These are phyloP conservation scores for Poa annua DNA, from an alignment of 176 grass and related monocot genomes.

Conservation along the genomic window DNA sequence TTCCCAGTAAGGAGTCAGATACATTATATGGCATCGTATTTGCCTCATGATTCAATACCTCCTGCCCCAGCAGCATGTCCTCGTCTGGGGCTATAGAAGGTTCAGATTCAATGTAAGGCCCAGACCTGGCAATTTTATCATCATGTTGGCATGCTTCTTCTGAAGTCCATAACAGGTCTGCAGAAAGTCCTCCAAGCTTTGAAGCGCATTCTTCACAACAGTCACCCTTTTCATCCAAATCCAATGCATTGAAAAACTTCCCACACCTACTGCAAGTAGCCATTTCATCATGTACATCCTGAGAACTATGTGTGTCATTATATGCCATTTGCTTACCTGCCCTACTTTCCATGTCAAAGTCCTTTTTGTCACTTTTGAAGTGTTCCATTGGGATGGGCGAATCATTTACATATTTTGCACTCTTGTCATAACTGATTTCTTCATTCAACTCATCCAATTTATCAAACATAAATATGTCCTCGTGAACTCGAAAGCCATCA, in stretches of 20 bases:
- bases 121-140: constrained; percentile 29
- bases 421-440: constrained; percentile 44
- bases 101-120: constrained; percentile 18
- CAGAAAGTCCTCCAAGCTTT: constrained; percentile 28
- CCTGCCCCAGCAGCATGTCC: constrained; percentile 44
- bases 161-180: constrained; percentile 12
- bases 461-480: constrained; percentile 86
- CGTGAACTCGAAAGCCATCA: constrained; percentile 49
- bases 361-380: constrained; percentile 39
- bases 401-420: constrained; percentile 31
- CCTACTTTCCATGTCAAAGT: constrained; percentile 33
- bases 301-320: constrained; percentile 33
- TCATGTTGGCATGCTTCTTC: constrained; percentile 40
- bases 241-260: constrained; percentile 43
- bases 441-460: constrained; percentile 74
- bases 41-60: constrained; percentile 26
- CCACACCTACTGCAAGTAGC: constrained; percentile 64
- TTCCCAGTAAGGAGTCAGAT: constrained; percentile 24
- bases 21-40: constrained; percentile 29
- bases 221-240: constrained; percentile 44
- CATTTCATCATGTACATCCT: constrained; percentile 23
- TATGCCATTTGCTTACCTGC: constrained; percentile 36
- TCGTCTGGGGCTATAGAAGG: constrained; percentile 31
- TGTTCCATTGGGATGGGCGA: constrained; percentile 23
- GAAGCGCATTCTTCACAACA: constrained; percentile 60